Evolutionary conservation across 441 rosid species (phyloP).

Genomic region (Gossypium trilobum): DNA sequence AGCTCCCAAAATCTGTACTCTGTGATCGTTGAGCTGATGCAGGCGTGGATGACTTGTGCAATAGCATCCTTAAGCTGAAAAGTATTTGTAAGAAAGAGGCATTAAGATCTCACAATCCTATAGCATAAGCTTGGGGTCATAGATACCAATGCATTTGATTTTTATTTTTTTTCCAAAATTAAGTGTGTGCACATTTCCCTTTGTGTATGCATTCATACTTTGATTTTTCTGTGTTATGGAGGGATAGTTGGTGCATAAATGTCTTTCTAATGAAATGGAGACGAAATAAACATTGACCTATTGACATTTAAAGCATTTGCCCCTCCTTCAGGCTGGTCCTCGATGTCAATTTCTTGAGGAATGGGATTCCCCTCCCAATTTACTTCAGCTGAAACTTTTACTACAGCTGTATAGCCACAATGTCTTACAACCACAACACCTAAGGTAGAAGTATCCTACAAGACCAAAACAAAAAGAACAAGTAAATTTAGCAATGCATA

Average conservation of each 20-base stretch:
- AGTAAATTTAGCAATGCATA: constrained; percentile 20
- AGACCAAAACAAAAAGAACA: constrained; percentile 20
- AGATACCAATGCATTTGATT: neutral
- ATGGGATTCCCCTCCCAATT: constrained; percentile 38
- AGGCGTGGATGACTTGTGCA: constrained; percentile 61
- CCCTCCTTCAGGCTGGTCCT: constrained; percentile 77
- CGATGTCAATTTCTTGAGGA: constrained; percentile 51
- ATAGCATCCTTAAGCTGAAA: constrained; percentile 64
- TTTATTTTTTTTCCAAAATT: neutral
- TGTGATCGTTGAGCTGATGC: constrained; percentile 51
- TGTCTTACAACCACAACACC: constrained; percentile 66
- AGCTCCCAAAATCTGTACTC: constrained; percentile 45
- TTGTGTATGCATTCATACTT: neutral
- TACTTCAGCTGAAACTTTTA: constrained; percentile 42
- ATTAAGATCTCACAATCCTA: constrained; percentile 18
- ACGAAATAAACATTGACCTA: constrained; percentile 33
- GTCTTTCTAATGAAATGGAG: neutral
- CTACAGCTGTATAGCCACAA: constrained; percentile 59
- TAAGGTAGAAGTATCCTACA: constrained; percentile 65
- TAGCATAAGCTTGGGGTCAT: neutral
- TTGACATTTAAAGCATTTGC: constrained; percentile 71
- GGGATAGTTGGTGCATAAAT: neutral
- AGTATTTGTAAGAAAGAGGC: constrained; percentile 9
- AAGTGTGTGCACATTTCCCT: neutral
- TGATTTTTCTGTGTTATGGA: neutral